A percentile compares a stretch with the other conserved stretches of the same genome.
Conservation (phyloP, 768 basidiomycete genomes). For the Termitomyces sp. region DNA sequence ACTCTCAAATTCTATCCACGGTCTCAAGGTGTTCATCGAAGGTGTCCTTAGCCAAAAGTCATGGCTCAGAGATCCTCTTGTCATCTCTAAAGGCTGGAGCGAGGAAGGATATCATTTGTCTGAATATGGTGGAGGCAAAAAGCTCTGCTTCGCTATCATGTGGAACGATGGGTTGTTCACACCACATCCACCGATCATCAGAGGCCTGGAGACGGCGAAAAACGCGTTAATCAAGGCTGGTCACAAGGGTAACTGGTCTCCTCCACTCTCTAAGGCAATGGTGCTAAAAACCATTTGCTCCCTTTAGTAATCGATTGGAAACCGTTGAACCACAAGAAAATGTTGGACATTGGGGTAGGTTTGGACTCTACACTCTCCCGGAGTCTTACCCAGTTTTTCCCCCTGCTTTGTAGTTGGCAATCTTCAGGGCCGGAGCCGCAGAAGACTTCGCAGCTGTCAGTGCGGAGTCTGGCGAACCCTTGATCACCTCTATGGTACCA, state of each 20-base stretch:
- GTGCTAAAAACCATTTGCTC: not conserved
- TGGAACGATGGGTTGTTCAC: constrained; percentile 58
- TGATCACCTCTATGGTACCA: constrained; percentile 42
- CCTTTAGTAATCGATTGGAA: constrained; percentile 67
- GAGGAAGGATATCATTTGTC: constrained; percentile 52
- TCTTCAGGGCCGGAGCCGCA: not conserved
- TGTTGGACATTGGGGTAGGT: constrained; percentile 37
- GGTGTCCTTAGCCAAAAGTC: constrained; percentile 54
- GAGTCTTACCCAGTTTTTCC: not conserved
- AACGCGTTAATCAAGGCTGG: constrained; percentile 54
- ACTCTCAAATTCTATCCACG: constrained; percentile 49
- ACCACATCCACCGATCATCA: constrained; percentile 60
- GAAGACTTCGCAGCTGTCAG: constrained; percentile 24
- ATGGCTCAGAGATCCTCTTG: constrained; percentile 63
- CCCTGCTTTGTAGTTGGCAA: not conserved
- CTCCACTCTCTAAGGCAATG: not conserved
- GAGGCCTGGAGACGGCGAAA: constrained; percentile 55
- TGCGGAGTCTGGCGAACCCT: constrained; percentile 45
- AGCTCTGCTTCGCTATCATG: constrained; percentile 54
- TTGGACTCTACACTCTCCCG: not conserved
- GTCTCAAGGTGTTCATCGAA: constrained; percentile 63
- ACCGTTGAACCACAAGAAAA: constrained; percentile 45
- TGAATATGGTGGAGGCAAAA: constrained; percentile 50
- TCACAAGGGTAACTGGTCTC: constrained; percentile 49
- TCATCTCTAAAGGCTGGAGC: constrained; percentile 53